A percentile compares a stretch with the other conserved stretches of the same genome.
These are phyloP conservation scores for Candida gorgasii DNA, from an alignment of 805 yeast species.

Conservation along the genomic window DNA sequence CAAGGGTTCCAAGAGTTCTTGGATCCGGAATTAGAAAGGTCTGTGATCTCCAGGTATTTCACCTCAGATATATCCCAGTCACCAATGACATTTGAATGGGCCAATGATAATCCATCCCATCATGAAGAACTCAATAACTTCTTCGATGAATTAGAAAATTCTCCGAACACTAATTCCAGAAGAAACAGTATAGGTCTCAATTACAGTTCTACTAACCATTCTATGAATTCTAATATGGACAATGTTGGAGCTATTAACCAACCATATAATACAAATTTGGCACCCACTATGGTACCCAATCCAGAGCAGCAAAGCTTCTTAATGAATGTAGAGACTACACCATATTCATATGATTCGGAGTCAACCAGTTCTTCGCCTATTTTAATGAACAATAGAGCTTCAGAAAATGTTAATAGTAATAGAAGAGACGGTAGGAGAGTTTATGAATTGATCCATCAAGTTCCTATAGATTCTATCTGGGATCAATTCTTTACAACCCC, in stretches of 20 bases:
- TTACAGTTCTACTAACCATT: not conserved
- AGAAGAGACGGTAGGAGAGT: slow-evolving; percentile 53
- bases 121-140: slow-evolving; percentile 14
- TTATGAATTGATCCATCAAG: slow-evolving; percentile 61
- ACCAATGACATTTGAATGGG: slow-evolving; percentile 17
- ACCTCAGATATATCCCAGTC: slow-evolving; percentile 1
- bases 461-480: slow-evolving; percentile 68
- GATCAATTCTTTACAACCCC: slow-evolving; percentile 54
- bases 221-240: not conserved
- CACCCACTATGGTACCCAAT: not conserved
- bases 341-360: slow-evolving; percentile 15
- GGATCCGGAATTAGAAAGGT: not conserved
- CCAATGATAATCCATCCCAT: slow-evolving; percentile 9
- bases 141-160: slow-evolving; percentile 16
- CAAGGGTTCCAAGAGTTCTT: not conserved
- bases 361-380: slow-evolving; percentile 20
- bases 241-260: too few species aligned
- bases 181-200: slow-evolving; percentile 11
- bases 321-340: slow-evolving; percentile 9
- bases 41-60: not conserved
- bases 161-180: slow-evolving; percentile 17
- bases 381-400: slow-evolving; percentile 8
- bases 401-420: not conserved
- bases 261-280: not conserved
- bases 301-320: not conserved